Evolutionary conservation across 345 rosid species (phyloP).

Genomic region (Eucalyptus lansdowneana): DNA sequence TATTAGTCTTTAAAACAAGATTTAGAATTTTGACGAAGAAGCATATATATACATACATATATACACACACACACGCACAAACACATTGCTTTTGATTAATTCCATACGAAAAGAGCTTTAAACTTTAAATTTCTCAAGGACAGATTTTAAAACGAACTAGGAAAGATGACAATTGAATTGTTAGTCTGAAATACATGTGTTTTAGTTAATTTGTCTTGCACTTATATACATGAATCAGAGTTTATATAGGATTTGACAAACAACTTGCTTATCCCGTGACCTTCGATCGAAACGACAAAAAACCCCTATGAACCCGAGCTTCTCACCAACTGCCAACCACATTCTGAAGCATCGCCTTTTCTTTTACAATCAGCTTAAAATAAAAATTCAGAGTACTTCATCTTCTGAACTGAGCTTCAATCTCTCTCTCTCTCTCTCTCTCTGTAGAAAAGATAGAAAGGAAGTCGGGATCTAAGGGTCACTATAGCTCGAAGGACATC

Average conservation of each 20-base stretch:
- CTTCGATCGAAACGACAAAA: background rate
- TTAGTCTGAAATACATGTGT: background rate
- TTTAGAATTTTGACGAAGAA: background rate
- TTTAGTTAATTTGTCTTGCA: background rate
- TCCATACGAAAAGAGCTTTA: background rate
- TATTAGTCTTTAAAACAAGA: background rate
- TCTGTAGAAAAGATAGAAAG: too few relatives aligned
- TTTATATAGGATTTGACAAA: background rate
- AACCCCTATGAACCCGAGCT: background rate
- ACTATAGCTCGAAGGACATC: background rate
- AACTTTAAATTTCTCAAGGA: background rate
- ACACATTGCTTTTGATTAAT: background rate
- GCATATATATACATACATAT: rapidly evolving
- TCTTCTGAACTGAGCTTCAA: background rate
- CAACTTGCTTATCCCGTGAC: background rate
- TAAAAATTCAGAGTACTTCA: background rate
- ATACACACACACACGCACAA: rapidly evolving
- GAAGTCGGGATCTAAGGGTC: too few relatives aligned
- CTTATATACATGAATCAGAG: background rate
- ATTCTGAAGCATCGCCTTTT: background rate
- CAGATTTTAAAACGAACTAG: background rate
- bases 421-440: too few relatives aligned
- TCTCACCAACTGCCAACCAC: background rate
- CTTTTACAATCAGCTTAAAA: background rate
- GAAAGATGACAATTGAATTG: background rate